These are phyloP conservation scores for Diaporthe destruens DNA, from an alignment of 2,329 filamentous ascomycete species.

Conservation along the genomic window DNA sequence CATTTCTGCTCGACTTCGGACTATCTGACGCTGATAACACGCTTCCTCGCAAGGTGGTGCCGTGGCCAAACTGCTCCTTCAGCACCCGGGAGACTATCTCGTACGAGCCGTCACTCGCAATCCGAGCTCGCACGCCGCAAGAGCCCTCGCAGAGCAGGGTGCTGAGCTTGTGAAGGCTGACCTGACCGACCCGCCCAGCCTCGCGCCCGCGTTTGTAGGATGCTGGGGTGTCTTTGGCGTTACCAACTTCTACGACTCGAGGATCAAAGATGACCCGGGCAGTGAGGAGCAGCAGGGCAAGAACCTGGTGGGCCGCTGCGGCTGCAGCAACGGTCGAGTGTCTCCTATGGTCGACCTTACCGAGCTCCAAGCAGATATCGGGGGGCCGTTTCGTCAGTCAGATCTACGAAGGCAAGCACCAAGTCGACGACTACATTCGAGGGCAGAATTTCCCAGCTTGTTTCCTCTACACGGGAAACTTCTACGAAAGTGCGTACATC, in stretches of 20 bases:
- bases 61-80: constrained; percentile 33
- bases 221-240: constrained; percentile 40
- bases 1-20: background rate
- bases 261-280: constrained; percentile 34
- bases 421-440: constrained; percentile 36
- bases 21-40: background rate
- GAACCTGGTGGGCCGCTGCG: constrained; percentile 36
- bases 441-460: constrained; percentile 27
- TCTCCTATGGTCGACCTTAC: constrained; percentile 37
- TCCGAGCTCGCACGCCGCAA: constrained; percentile 21
- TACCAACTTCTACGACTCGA: constrained; percentile 38
- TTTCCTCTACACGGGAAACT: constrained; percentile 39
- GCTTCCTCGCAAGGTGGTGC: constrained; percentile 29
- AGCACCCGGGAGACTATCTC: constrained; percentile 25
- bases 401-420: constrained; percentile 38
- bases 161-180: constrained; percentile 38
- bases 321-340: constrained; percentile 36
- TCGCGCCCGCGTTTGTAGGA: constrained; percentile 27
- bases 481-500: constrained; percentile 31
- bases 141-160: constrained; percentile 12
- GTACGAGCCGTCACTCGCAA: constrained; percentile 36
- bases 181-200: constrained; percentile 30
- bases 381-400: constrained; percentile 31
- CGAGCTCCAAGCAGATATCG: constrained; percentile 35
- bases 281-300: constrained; percentile 39